phyloP scores from a whole-genome alignment of 768 basidiomycete species.

The Lentinula edodes region DNA sequence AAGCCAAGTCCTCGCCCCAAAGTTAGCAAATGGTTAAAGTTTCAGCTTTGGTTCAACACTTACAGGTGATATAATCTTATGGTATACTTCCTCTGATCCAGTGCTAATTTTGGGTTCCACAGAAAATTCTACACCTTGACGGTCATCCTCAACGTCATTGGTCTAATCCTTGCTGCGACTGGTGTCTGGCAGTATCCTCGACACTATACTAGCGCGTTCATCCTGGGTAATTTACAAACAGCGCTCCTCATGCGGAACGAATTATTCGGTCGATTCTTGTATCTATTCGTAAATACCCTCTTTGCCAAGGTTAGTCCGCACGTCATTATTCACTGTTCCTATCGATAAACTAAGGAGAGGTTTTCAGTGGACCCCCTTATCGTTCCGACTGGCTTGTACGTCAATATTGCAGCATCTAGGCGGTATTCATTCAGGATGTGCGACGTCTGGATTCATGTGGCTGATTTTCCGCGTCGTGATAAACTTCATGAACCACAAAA shows the following conservation, averaged over 20 bases:
- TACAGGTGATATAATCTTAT: constrained; percentile 46
- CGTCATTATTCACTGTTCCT: not conserved
- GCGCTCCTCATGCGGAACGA: constrained; percentile 80
- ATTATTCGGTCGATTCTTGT: constrained; percentile 73
- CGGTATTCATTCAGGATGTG: constrained; percentile 83
- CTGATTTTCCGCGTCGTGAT: constrained; percentile 55
- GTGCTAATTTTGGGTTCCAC: not conserved
- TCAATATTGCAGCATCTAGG: constrained; percentile 75
- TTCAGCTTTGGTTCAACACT: constrained; percentile 74
- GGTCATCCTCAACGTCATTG: constrained; percentile 54
- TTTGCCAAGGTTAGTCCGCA: constrained; percentile 63
- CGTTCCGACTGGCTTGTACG: constrained; percentile 65
- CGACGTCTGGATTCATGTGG: constrained; percentile 70
- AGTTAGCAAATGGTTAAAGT: constrained; percentile 49
- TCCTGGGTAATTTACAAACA: constrained; percentile 67
- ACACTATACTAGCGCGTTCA: constrained; percentile 63
- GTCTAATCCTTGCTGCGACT: constrained; percentile 52
- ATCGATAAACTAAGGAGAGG: not conserved
- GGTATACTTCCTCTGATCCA: not conserved
- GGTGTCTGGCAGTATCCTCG: constrained; percentile 66
- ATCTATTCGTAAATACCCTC: constrained; percentile 61
- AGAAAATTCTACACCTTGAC: constrained; percentile 73
- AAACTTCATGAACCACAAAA: constrained; percentile 44
- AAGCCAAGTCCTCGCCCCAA: constrained; percentile 28
- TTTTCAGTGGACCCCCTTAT: constrained; percentile 47